phyloP scores from a whole-genome alignment of 2,329 filamentous ascomycete species.

The Penicillium verrucosum region DNA sequence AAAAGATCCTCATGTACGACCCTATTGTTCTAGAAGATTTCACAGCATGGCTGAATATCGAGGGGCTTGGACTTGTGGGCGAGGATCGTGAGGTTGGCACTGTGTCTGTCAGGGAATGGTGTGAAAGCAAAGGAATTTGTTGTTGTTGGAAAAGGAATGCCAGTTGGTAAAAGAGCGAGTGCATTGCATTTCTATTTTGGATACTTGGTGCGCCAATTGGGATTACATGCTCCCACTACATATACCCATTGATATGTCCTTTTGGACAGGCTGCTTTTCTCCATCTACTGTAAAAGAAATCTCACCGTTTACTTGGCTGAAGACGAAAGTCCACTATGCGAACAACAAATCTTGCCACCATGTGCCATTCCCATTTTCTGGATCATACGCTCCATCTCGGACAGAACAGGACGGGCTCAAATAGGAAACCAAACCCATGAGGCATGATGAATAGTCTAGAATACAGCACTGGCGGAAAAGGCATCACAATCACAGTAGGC shows the following conservation, averaged over 20 bases:
- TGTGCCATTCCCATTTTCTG: background rate
- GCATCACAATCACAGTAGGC: background rate
- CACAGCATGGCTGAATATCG: conserved; percentile 74
- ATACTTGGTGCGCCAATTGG: background rate
- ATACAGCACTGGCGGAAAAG: background rate
- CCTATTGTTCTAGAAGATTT: conserved; percentile 86
- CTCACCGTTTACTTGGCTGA: too few relatives aligned
- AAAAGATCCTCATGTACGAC: conserved; percentile 92
- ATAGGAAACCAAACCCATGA: background rate
- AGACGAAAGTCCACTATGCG: background rate
- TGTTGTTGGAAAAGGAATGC: conserved; percentile 63
- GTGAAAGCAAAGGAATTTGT: conserved; percentile 79
- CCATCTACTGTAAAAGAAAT: background rate
- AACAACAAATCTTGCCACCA: background rate
- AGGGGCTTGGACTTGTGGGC: conserved; percentile 60
- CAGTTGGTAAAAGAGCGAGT: conserved; percentile 7
- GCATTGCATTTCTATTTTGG: background rate
- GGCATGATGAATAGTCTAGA: background rate
- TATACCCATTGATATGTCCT: background rate
- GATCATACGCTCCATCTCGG: background rate
- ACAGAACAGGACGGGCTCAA: background rate
- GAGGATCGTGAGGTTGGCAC: conserved; percentile 64
- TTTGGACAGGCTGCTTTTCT: background rate
- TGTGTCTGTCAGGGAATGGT: conserved; percentile 79
- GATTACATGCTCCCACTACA: background rate